Base-by-base conservation (phyloP, 1,139 yeast genomes). In the Zygoascus sp. region DNA sequence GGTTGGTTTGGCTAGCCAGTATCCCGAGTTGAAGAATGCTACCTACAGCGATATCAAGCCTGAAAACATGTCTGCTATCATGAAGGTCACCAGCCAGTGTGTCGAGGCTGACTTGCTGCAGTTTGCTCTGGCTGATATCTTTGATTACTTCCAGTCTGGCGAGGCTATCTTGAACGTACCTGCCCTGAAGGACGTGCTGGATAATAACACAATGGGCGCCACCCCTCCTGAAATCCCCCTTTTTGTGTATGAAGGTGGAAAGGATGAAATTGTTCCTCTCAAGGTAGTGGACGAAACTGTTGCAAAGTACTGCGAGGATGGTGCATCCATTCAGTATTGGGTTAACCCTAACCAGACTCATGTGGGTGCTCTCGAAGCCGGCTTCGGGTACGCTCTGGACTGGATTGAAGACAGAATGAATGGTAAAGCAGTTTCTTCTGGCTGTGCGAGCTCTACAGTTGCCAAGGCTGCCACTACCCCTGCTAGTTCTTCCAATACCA, bases 241-340 rank as follows among this genome's bases (percentile, higher is more conserved):
- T 49, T 50, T 45, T 45, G 54, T 61, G 8, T 61, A 60, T 50
- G 59, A 62, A 32, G 63, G 64, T 15, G 47, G 53, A 35, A 42
- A 50, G 17, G 67, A 63, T 48, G 55, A 52, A 36, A 48, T 58
- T 21, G 58, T 53, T 20, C 58, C 58, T 8, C 32, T 51, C 20
- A 44, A 43, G 7, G 47, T 48, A 35, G 61, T 61, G 13, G 56
- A 56, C 23, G 35, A 38, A 6, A 40, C 53, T 1, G 51, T 55
- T 21, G 42, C 53, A 36, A 40, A 32, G 30, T 63, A 58, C 54
- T 63, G 67, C 47, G 23, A 41, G 15, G 37, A 47, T 6, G 65
- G 66, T 21, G 54, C 59, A 15, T 44, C 52, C n/a, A 54, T 64
- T 13, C 46, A 48, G 21, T 63, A 59, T 52, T 46, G 45, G 42